A percentile compares a stretch with the other conserved stretches of the same genome.
phyloP scores from a whole-genome alignment of 768 basidiomycete genomes.

The Obba rivulosa region DNA sequence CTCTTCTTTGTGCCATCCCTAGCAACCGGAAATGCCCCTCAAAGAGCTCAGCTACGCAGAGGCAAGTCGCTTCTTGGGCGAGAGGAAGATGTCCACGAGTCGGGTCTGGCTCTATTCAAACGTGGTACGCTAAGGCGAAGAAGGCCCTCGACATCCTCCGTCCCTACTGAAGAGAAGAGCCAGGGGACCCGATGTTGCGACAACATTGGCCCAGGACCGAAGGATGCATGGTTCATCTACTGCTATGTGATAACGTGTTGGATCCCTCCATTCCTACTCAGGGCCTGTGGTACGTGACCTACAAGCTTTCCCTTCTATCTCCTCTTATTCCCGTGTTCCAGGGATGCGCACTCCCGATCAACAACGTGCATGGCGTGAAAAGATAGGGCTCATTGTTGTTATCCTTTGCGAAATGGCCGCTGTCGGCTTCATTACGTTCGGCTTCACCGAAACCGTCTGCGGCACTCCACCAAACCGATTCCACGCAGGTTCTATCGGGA shows the following conservation, averaged over 20 bases:
- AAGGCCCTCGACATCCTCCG: slow-evolving; percentile 46
- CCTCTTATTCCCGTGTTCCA: slow-evolving; percentile 24
- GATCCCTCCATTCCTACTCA: slow-evolving; percentile 75
- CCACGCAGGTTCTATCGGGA: slow-evolving; percentile 72
- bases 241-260: slow-evolving; percentile 81
- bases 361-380: slow-evolving; percentile 97
- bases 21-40: slow-evolving; percentile 81
- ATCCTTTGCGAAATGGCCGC: slow-evolving; percentile 81
- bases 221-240: slow-evolving; percentile 94
- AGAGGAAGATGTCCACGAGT: slow-evolving; percentile 88
- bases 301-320: neutral
- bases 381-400: slow-evolving; percentile 86
- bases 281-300: slow-evolving; percentile 62
- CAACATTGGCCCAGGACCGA: slow-evolving; percentile 79
- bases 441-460: slow-evolving; percentile 93
- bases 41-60: slow-evolving; percentile 55
- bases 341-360: slow-evolving; percentile 88
- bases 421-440: slow-evolving; percentile 98
- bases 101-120: slow-evolving; percentile 89
- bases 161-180: slow-evolving; percentile 34
- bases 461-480: slow-evolving; percentile 81
- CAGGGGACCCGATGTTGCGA: slow-evolving; percentile 42
- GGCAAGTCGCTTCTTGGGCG: slow-evolving; percentile 87
- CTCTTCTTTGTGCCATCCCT: slow-evolving; percentile 12
- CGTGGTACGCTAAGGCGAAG: slow-evolving; percentile 76